phyloP scores from a whole-genome alignment of 208 protist genomes.

The Acanthamoeba culbertsoni region DNA sequence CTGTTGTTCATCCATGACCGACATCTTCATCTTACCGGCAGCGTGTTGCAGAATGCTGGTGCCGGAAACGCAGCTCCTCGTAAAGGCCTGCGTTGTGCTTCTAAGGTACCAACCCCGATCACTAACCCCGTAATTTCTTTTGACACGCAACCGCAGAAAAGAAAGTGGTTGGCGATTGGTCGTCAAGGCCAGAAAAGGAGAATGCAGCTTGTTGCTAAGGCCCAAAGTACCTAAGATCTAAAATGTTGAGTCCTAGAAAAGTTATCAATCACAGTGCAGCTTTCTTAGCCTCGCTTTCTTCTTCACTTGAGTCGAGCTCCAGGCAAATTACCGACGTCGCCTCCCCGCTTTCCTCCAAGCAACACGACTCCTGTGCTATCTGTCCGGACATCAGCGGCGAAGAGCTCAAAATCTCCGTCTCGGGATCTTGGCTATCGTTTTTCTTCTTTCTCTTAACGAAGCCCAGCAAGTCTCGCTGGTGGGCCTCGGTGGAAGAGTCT shows the following conservation, averaged over 20 bases:
- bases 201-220: neutral
- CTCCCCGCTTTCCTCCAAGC: neutral
- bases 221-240: neutral
- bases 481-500: neutral
- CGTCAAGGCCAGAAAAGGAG: neutral
- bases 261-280: neutral
- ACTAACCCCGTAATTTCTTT: neutral
- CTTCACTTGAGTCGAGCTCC: neutral
- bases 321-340: no score
- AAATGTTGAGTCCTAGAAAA: neutral
- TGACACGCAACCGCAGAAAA: no score
- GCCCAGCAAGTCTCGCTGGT: neutral
- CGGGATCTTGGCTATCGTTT: neutral
- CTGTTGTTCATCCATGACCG: neutral
- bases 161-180: neutral
- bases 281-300: neutral
- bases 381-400: no score
- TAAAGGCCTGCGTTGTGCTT: no score
- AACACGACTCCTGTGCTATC: neutral
- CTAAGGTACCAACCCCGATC: neutral
- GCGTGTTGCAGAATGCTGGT: no score
- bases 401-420: no score
- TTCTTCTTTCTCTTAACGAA: neutral
- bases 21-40: neutral
- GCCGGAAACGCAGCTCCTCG: no score